These are phyloP conservation scores for Triticum urartu DNA, from an alignment of 176 grass and related monocot genomes.

Conservation along the genomic window DNA sequence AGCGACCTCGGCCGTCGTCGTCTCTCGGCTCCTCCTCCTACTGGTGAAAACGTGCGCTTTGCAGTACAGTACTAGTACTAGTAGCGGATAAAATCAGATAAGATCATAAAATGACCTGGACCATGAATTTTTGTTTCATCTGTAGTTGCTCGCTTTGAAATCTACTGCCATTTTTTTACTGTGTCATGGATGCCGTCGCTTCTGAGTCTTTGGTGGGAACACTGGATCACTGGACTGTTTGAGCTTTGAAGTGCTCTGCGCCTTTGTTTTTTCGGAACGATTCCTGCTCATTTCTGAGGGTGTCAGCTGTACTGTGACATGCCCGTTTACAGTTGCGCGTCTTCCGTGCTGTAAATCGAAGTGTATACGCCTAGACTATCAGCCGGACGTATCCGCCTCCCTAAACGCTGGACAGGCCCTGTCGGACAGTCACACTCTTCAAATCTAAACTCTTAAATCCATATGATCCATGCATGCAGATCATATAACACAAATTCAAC, in stretches of 20 bases:
- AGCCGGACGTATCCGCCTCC: too few species aligned
- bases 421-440: too few species aligned
- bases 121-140: neutral
- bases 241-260: too few species aligned
- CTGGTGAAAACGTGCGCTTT: conserved; percentile 41
- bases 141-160: neutral
- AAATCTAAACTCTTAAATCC: too few species aligned
- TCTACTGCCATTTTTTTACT: neutral
- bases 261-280: too few species aligned
- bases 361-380: too few species aligned
- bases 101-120: neutral
- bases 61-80: neutral
- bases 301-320: too few species aligned
- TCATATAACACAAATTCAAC: too few species aligned
- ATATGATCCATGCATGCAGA: too few species aligned
- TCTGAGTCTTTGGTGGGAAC: neutral
- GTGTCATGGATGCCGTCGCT: neutral
- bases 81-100: neutral
- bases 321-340: neutral
- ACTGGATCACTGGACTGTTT: too few species aligned
- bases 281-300: too few species aligned
- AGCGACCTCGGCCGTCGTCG: conserved; percentile 43
- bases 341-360: neutral
- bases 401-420: too few species aligned
- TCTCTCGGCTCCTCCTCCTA: conserved; percentile 29